These are phyloP conservation scores for Fagopyrum tataricum DNA, from an alignment of 148 eudicot genomes.

Conservation along the genomic window DNA sequence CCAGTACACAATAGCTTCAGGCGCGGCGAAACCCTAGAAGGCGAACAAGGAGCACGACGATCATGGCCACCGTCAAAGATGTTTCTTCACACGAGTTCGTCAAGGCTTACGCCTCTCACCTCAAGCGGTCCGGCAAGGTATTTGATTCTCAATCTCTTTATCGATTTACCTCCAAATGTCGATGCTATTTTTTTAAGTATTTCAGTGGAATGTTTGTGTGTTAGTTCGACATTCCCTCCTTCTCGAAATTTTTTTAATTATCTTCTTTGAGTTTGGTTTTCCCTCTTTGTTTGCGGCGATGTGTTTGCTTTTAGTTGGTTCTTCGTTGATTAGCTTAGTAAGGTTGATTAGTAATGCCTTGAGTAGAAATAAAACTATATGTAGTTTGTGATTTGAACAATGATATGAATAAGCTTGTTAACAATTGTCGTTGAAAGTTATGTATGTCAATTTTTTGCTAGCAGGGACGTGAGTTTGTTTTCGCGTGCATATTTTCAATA, in stretches of 20 bases:
- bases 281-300: background rate
- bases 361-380: background rate
- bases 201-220: background rate
- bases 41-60: background rate
- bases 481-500: background rate
- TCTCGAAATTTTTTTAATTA: background rate
- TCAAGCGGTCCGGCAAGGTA: conserved; percentile 17
- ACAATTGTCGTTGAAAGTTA: background rate
- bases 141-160: background rate
- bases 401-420: background rate
- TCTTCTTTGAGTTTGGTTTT: background rate
- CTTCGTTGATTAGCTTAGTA: background rate
- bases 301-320: background rate
- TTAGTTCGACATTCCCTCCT: background rate
- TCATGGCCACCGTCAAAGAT: conserved; percentile 12
- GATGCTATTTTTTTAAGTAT: background rate
- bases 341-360: background rate
- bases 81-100: conserved; percentile 15
- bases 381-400: background rate
- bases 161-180: background rate
- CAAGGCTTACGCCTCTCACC: conserved; percentile 16
- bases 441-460: background rate
- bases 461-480: background rate
- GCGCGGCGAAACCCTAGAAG: conserved; percentile 10
- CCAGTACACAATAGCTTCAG: background rate